Base-by-base conservation (phyloP, 352 stramenopile species). In the Globisporangium middletonii region DNA sequence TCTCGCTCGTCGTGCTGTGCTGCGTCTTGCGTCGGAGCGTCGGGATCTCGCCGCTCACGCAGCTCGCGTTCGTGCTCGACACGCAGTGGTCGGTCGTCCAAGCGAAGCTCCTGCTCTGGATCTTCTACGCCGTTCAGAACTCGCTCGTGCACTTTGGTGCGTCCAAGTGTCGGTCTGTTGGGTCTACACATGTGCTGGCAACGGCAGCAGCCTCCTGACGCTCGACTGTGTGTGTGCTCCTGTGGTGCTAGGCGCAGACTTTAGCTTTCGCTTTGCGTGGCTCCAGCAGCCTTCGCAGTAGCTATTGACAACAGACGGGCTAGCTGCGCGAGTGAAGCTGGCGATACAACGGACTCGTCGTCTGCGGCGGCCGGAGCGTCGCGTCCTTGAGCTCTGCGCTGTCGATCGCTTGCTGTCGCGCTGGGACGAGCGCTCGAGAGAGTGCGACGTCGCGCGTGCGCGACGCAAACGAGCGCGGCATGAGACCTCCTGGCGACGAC, bases 51-150 rank as follows among this genome's bases (percentile, higher is more conserved):
- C 56, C 50, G 2, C 27, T 75, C n/a, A 57, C 62, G 12, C 68
- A 76, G 18, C 48, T 84, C 0, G 54, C 64, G 1, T 79, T 81
- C 41, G 74, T 79, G 16, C 54, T 81, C 0, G 64, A 83, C 30
- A 61, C 26, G 0, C 62, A 80, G 23, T 63, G 62, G 46, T 41
- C 49, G 2, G 69, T 73, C 59, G 64, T 83, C 11, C 71, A 77
- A 41, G 65, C 60, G 5, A 79, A 80, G 47, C 19, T 83, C 18
- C 55, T 83, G 8, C 28, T 83, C 13, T 83, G 71, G 74, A 66
- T 75, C n/a, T 57, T 71, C 16, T 73, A 69, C 49, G 64, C 64
- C 1, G 64, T 77, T 1, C 73, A 80, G 43, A 70, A 61, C 37
- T 68, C 65, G 19, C 53, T 79, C 3, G 53, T 69, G 8, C 71